Percentiles rank a stretch among this genome's conserved stretches.
These are phyloP conservation scores for Sporothrix globosa DNA, from an alignment of 2,329 filamentous ascomycete species.

Conservation along the genomic window DNA sequence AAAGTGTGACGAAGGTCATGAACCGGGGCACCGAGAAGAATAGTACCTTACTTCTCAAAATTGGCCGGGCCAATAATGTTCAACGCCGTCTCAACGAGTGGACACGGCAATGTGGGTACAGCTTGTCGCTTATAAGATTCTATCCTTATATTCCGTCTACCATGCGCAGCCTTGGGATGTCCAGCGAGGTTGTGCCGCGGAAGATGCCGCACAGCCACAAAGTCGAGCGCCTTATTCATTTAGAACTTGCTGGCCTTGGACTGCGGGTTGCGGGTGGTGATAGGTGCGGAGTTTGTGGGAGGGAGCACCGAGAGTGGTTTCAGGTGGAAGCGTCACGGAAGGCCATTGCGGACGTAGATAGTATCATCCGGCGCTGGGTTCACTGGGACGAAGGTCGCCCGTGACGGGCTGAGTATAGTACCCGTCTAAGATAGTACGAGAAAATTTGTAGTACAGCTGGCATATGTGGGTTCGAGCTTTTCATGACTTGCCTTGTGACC, in stretches of 20 bases:
- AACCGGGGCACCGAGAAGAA: constrained; percentile 31
- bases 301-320: constrained; percentile 93
- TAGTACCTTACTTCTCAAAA: constrained; percentile 58
- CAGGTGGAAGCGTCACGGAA: constrained; percentile 76
- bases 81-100: constrained; percentile 90
- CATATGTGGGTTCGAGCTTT: too few relatives aligned
- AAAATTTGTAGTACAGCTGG: background rate
- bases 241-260: constrained; percentile 74
- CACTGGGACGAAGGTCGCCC: constrained; percentile 68
- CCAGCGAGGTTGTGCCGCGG: constrained; percentile 47
- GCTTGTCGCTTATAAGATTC: constrained; percentile 83
- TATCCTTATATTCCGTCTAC: constrained; percentile 75
- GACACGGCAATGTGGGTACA: constrained; percentile 89
- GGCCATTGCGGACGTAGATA: constrained; percentile 67
- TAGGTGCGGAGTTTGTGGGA: constrained; percentile 76
- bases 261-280: constrained; percentile 55
- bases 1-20: background rate
- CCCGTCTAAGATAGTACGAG: background rate
- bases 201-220: constrained; percentile 86
- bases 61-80: constrained; percentile 75
- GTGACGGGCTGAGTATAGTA: background rate
- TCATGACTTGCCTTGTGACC: too few relatives aligned
- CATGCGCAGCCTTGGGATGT: background rate
- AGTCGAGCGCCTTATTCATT: constrained; percentile 86
- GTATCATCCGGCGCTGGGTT: constrained; percentile 77